Base-by-base conservation (phyloP, 2,329 filamentous ascomycete species). In the Calcarisporium arbuscula region DNA sequence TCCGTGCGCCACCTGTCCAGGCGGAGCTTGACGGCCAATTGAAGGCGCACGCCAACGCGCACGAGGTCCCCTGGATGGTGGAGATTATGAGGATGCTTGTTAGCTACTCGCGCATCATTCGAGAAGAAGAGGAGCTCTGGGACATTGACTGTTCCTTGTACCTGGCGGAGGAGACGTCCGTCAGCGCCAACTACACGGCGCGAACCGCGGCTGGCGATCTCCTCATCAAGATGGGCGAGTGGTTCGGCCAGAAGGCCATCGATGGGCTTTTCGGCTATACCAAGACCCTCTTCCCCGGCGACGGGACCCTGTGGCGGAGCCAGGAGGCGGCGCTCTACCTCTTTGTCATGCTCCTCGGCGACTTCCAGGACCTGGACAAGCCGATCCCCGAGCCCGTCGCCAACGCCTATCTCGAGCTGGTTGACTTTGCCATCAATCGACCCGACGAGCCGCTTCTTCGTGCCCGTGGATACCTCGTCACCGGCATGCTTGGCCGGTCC, bases 121-220 rank as follows among this genome's bases (percentile, higher is more conserved):
- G 78, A 19, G 92, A 98, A 57, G 92, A 96, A 53, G 87, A 95
- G 61, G 87, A 85, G 7, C 64, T 98, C 8, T 98, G 92, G 92
- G 87, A 95, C 48, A 87, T 95, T 43, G 92, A 98, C 58, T 84
- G 94, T 47, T 96, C 94, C 39, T 74, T 98, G 3, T 98, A 94
- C 60, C 71, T 98, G 30, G 90, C 88, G 1, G 92, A 98, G 60
- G 90, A 96, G 62, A 90, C 87, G 3, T 90, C 88, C 3, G 84
- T 95, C 14, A 95, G 88, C 10, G 85, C 89, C 20, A 96, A 96
- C 58, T 98, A 96, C 62, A 95, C 92, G 0, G 85, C 92, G 11
- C 80, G 92, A 46, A 94, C 87, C 14, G 92, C 90, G 26, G 92
- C 87, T 44, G 89, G 88, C 31, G 92, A 96, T 56, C 67, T 98